Conservation (phyloP, 805 yeast species). For the Pichia eremophila region DNA sequence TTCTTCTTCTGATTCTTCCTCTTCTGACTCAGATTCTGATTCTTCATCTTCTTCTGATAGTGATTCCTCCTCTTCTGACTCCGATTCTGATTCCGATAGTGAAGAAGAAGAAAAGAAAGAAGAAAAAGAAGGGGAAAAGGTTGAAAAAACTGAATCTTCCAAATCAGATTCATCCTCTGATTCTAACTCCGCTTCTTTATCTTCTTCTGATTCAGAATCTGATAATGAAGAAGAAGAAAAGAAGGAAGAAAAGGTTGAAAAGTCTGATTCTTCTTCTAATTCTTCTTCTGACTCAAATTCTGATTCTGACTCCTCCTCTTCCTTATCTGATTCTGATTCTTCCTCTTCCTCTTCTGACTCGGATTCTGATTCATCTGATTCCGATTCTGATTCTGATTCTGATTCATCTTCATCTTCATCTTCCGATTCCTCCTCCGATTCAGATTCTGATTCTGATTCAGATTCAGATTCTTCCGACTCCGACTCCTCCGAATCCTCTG, state of each 20-base stretch:
- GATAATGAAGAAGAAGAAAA: not conserved
- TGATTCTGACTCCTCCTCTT: conserved; percentile 5
- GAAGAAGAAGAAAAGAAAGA: conserved; percentile 6
- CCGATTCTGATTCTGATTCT: conserved; percentile 2
- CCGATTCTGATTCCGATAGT: conserved; percentile 4
- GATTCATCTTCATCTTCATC: no score
- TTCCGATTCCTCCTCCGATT: no score
- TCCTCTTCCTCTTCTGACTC: conserved; percentile 3
- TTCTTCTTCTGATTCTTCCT: conserved; percentile 5
- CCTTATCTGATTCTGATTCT: no score
- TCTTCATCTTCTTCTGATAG: conserved; percentile 4
- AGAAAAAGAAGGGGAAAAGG: conserved; percentile 9
- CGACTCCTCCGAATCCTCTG: conserved; percentile 6
- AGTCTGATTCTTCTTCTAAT: conserved; percentile 7
- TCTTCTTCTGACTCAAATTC: conserved; percentile 5
- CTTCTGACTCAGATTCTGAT: conserved; percentile 3
- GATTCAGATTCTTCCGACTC: conserved; percentile 3
- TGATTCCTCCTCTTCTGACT: conserved; percentile 11
- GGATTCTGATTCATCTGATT: conserved; percentile 10
- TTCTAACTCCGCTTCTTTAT: conserved; percentile 15
- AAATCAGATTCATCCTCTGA: conserved; percentile 5
- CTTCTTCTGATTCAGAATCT: conserved; percentile 13
- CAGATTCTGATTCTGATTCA: conserved; percentile 4
- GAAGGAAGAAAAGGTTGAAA: conserved; percentile 14
- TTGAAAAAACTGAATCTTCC: not conserved